These are phyloP conservation scores for Pythium insidiosum DNA, from an alignment of 352 stramenopile genomes.

Conservation along the genomic window DNA sequence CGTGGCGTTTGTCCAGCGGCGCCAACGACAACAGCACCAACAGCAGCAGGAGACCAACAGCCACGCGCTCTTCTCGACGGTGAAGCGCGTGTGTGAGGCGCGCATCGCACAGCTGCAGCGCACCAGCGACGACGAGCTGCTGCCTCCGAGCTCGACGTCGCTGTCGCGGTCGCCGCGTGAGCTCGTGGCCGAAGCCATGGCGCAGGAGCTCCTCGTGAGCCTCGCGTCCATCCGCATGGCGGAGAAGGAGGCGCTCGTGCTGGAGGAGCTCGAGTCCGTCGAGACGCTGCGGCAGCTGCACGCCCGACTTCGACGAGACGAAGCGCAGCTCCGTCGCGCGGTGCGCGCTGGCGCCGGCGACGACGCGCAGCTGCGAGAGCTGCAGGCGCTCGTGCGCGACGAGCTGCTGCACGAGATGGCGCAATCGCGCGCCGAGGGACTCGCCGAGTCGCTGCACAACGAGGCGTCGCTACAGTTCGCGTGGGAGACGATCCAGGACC, in stretches of 20 bases:
- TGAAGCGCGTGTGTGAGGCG: constrained; percentile 46
- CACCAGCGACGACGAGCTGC: not conserved
- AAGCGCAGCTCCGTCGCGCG: constrained; percentile 15
- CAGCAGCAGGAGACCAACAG: not conserved
- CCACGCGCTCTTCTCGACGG: constrained; percentile 26
- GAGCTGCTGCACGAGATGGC: constrained; percentile 44
- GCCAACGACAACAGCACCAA: constrained; percentile 35
- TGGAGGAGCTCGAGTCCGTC: constrained; percentile 51
- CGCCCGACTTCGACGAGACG: constrained; percentile 32
- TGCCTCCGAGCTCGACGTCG: not conserved
- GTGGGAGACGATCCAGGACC: constrained; percentile 67
- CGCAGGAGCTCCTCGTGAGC: constrained; percentile 56
- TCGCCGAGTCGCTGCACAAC: constrained; percentile 20
- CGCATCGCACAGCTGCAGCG: constrained; percentile 29
- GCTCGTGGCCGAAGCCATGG: constrained; percentile 53
- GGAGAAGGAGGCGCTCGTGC: constrained; percentile 42
- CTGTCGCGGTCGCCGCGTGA: constrained; percentile 20
- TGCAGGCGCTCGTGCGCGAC: constrained; percentile 36
- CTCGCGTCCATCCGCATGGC: constrained; percentile 40
- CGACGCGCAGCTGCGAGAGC: constrained; percentile 39
- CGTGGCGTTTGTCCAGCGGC: constrained; percentile 42
- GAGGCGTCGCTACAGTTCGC: constrained; percentile 68
- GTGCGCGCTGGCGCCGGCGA: constrained; percentile 28
- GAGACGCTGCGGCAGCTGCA: constrained; percentile 45
- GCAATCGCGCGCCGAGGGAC: constrained; percentile 3